These are phyloP conservation scores for Erysimum cheiranthoides DNA, from an alignment of 345 rosid species.

Conservation along the genomic window DNA sequence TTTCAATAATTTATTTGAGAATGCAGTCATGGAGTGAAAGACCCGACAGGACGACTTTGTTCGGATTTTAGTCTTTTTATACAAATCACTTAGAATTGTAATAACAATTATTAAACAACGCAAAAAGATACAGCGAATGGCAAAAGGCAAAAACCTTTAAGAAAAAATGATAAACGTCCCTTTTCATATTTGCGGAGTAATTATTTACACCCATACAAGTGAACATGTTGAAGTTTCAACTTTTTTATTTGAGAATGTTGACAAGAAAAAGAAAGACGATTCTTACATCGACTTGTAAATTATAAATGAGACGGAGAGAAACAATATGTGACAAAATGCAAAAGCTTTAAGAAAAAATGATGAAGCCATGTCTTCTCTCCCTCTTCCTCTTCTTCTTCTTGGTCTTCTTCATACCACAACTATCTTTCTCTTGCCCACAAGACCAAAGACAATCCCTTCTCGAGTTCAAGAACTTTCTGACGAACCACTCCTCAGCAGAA, in stretches of 20 bases:
- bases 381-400: not conserved
- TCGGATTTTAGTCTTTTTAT: conserved; percentile 9
- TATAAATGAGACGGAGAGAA: no score
- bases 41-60: not conserved
- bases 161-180: conserved; percentile 30
- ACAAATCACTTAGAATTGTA: not conserved
- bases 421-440: conserved; percentile 30
- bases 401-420: conserved; percentile 24
- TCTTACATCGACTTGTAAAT: no score
- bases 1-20: not conserved
- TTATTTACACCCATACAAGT: no score
- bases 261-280: no score
- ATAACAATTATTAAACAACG: not conserved
- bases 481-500: conserved; percentile 1
- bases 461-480: conserved; percentile 31
- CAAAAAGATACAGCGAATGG: not conserved
- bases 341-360: conserved; percentile 17
- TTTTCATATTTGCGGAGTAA: no score
- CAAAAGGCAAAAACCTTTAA: not conserved
- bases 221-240: no score
- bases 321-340: no score
- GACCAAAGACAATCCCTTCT: no score
- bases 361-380: conserved; percentile 13
- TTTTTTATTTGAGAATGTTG: no score
- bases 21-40: not conserved